These are phyloP conservation scores for Trametes coccinea DNA, from an alignment of 768 basidiomycete genomes.

Conservation along the genomic window DNA sequence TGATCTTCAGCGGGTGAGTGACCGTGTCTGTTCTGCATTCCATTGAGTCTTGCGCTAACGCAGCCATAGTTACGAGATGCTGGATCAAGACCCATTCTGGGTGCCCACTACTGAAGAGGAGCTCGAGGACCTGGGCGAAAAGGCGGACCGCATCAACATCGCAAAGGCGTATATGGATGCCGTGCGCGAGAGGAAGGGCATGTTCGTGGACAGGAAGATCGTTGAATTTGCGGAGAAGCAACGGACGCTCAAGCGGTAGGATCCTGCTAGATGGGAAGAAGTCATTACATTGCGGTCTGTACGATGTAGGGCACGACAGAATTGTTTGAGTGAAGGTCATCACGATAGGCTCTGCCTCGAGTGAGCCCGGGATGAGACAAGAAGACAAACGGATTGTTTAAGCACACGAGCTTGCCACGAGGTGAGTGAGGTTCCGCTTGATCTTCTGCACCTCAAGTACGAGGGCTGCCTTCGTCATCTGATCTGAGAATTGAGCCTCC, in stretches of 20 bases:
- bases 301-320: too few species aligned
- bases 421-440: too few species aligned
- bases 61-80: slow-evolving; percentile 74
- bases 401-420: too few species aligned
- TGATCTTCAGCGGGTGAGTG: slow-evolving; percentile 91
- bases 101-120: slow-evolving; percentile 97
- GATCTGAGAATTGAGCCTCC: too few species aligned
- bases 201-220: slow-evolving; percentile 94
- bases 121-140: slow-evolving; percentile 94
- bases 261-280: neutral
- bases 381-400: too few species aligned
- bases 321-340: too few species aligned
- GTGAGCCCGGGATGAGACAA: too few species aligned
- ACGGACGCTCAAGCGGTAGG: slow-evolving; percentile 65
- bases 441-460: too few species aligned
- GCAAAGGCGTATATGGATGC: slow-evolving; percentile 91
- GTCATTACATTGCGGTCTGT: too few species aligned
- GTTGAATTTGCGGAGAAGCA: slow-evolving; percentile 98
- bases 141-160: slow-evolving; percentile 90
- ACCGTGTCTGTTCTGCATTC: neutral
- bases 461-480: too few species aligned
- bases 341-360: too few species aligned
- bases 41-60: slow-evolving; percentile 18
- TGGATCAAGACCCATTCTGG: slow-evolving; percentile 97
- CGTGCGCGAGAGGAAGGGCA: slow-evolving; percentile 89